phyloP scores from a whole-genome alignment of 139 green algal species.

The Micractinium conductrix region DNA sequence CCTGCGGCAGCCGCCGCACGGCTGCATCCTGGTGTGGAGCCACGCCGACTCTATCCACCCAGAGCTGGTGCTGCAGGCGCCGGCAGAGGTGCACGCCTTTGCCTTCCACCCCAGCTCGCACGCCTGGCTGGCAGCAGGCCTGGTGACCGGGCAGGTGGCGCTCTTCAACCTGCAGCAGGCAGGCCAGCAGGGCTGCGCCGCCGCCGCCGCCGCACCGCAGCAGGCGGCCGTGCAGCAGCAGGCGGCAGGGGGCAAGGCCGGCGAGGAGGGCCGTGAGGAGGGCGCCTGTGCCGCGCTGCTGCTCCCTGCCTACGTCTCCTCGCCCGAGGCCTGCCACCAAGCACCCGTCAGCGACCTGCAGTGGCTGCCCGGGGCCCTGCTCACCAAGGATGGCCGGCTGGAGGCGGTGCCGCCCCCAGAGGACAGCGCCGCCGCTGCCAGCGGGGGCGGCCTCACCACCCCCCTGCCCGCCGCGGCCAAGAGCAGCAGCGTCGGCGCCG shows the following conservation, averaged over 20 bases:
- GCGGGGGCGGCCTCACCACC: too few relatives aligned
- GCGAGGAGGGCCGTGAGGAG: neutral
- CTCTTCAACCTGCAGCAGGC: constrained; percentile 53
- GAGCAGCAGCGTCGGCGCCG: neutral
- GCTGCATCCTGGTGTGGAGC: constrained; percentile 86
- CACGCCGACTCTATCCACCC: constrained; percentile 86
- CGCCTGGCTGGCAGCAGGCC: constrained; percentile 71
- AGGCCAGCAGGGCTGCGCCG: neutral
- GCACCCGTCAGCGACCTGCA: constrained; percentile 74
- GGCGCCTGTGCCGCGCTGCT: constrained; percentile 46
- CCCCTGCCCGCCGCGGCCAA: neutral
- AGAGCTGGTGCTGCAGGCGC: constrained; percentile 81
- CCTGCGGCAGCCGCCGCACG: constrained; percentile 37
- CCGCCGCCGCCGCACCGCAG: neutral
- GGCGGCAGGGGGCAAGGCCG: neutral
- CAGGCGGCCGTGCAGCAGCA: neutral
- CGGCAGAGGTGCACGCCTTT: constrained; percentile 78
- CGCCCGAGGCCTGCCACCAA: constrained; percentile 71
- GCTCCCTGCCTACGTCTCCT: constrained; percentile 60
- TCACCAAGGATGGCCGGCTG: constrained; percentile 51
- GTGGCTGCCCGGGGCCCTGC: constrained; percentile 79
- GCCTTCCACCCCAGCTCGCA: constrained; percentile 81
- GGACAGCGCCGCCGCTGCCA: too few relatives aligned
- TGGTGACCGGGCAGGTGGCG: constrained; percentile 78
- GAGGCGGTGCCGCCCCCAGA: neutral